Base-by-base conservation (phyloP, 805 yeast species). In the Debaryomyces tyrocola region DNA sequence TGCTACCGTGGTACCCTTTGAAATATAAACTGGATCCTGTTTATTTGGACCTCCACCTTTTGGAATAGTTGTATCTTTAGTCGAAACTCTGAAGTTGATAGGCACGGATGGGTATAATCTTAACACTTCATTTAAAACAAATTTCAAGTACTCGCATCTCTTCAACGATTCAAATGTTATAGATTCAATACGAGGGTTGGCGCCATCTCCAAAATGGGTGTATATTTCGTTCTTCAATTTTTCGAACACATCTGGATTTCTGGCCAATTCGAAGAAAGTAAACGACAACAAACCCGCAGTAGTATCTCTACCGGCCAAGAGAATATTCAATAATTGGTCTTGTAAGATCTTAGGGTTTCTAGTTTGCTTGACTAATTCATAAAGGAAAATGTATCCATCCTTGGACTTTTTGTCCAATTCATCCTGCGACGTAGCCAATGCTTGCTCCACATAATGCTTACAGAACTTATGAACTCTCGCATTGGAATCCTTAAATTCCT, bases 1-100 rank as follows among this genome's bases (percentile, higher is more conserved):
- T 28, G 63, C 62, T 18, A 77, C 71, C n/a, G 57, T 58, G 41
- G 70, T 67, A 33, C 80, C 81, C 58, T 76, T 75, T 35, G 62
- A 63, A 20, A 78, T 63, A 44, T 70, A 67, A 3, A 77, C 50
- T 9, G 80, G 80, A 36, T 63, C 46, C 33, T 47, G 48, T 15
- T 60, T 68, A 49, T 75, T 73, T 12, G 47, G 31, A 31, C 70
- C 71, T 24, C 70, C 71, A 35, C 73, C 73, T 46, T 59, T 53
- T 35, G 71, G 71, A 41, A 66, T 56, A 2, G 70, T 65, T 3
- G 71, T 67, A 41, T 63, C 52, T 40, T 54, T 62, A 18, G 61
- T 62, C 20, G 70, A 58, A 40, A 58, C 55, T 43, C 70, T 57
- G 49, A 59, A 63, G 48, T 67, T 67, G 39, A 62, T 55, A 7